Evolutionary conservation across 441 rosid species (phyloP).

Genomic region (Euphorbia schlechtendalii): DNA sequence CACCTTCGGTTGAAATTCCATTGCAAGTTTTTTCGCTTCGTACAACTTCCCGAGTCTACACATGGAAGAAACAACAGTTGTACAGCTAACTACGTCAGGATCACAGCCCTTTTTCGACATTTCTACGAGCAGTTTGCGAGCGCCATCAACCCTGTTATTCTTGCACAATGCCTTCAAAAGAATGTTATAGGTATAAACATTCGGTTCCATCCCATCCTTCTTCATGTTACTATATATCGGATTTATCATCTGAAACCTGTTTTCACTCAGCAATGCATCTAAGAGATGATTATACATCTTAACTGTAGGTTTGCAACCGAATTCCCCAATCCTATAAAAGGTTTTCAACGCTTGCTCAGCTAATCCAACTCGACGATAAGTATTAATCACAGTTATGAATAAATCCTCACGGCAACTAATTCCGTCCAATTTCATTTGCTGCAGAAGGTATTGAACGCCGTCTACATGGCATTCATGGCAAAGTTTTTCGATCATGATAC

Average conservation of each 20-base stretch:
- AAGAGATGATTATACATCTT: constrained; percentile 77
- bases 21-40: constrained; percentile 56
- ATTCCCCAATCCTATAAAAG: constrained; percentile 74
- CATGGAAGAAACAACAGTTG: constrained; percentile 67
- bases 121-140: constrained; percentile 63
- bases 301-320: constrained; percentile 71
- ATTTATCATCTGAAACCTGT: constrained; percentile 62
- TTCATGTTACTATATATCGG: constrained; percentile 68
- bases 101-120: constrained; percentile 60
- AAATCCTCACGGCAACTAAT: constrained; percentile 51
- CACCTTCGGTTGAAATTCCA: constrained; percentile 43
- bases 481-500: constrained; percentile 56
- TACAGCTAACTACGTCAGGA: constrained; percentile 77
- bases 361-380: constrained; percentile 40
- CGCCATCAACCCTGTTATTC: constrained; percentile 67
- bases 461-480: constrained; percentile 45
- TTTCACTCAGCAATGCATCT: constrained; percentile 73
- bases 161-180: constrained; percentile 85
- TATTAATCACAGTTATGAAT: constrained; percentile 53
- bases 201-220: constrained; percentile 72
- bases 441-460: constrained; percentile 66
- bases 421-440: constrained; percentile 93
- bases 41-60: constrained; percentile 62
- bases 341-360: constrained; percentile 72
- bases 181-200: constrained; percentile 72